phyloP scores from a whole-genome alignment of 2,329 filamentous ascomycete species.

The Paecilomyces sp. region DNA sequence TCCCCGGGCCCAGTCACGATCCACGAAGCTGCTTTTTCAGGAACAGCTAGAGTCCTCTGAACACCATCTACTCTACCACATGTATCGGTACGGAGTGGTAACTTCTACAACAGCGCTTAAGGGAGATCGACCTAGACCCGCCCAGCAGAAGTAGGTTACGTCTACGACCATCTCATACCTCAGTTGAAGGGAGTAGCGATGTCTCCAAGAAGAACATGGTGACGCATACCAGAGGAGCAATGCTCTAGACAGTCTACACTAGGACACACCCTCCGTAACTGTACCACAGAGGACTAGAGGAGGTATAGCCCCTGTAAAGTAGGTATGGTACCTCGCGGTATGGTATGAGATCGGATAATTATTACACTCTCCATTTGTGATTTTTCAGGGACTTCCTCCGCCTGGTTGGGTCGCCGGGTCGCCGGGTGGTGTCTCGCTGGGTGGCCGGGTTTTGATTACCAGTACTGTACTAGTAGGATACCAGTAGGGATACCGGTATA shows the following conservation, averaged over 20 bases:
- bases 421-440: too few relatives aligned
- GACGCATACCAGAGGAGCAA: not conserved
- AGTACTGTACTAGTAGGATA: too few relatives aligned
- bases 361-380: not conserved
- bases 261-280: too few relatives aligned
- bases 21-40: not conserved
- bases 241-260: not conserved
- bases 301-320: too few relatives aligned
- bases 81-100: too few relatives aligned
- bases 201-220: not conserved
- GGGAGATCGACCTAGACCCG: not conserved
- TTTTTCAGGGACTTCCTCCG: not conserved
- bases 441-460: too few relatives aligned
- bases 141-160: not conserved
- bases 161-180: too few relatives aligned
- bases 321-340: not conserved
- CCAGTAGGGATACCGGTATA: too few relatives aligned
- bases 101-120: not conserved
- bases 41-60: not conserved
- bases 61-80: too few relatives aligned
- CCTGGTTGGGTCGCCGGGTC: too few relatives aligned
- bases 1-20: not conserved
- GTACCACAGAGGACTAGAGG: too few relatives aligned
- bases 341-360: not conserved
- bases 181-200: not conserved